Base-by-base conservation (phyloP, 345 rosid species). In the Citrus medica region DNA sequence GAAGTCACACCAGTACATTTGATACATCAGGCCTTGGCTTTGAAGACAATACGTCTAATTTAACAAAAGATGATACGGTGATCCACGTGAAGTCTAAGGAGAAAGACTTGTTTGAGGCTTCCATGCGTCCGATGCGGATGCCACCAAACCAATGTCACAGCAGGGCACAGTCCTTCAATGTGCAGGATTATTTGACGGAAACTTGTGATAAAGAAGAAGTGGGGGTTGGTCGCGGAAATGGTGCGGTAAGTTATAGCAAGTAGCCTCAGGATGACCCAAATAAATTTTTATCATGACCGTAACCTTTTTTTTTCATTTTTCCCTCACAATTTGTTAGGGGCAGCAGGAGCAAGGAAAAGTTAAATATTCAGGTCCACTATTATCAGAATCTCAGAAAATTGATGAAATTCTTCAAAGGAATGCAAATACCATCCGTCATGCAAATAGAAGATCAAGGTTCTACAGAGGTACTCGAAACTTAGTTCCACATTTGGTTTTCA, bases 401-500 rank as follows among this genome's bases (percentile, higher is more conserved):
- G 90, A 89, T 6, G 83, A 84, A 72, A 80, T 87, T 63, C 75
- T 87, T 75, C 85, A 83, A 73, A 82, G 86, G 76, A 92, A 89
- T 79, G 91, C 86, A 79, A 88, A 78, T 30, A 88, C 85, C 71
- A 91, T 88, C 37, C 86, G 88, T 21, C 87, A 48, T 40, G 90
- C 88, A 30, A 88, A 78, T 51, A 83, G 86, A 64, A 91, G 84
- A 76, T 79, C 94, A 16, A 87, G 88, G 58, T 68, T 87, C 53
- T 83, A 81, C 19, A 68, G 75, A 69, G 93, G 92, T 87, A 83
- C 13, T 58, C 35, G 63, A 76, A 51, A 65, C 28, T 10, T 37
- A 14, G 38, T 38, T 37, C 42, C 28, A 42, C 17, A 32, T 67
- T 10, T 46, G 51, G 51, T 17, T 24, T 8, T 8, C 58, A 4